phyloP scores from a whole-genome alignment of 768 basidiomycete genomes.

The Kwoniella mangroviensis region DNA sequence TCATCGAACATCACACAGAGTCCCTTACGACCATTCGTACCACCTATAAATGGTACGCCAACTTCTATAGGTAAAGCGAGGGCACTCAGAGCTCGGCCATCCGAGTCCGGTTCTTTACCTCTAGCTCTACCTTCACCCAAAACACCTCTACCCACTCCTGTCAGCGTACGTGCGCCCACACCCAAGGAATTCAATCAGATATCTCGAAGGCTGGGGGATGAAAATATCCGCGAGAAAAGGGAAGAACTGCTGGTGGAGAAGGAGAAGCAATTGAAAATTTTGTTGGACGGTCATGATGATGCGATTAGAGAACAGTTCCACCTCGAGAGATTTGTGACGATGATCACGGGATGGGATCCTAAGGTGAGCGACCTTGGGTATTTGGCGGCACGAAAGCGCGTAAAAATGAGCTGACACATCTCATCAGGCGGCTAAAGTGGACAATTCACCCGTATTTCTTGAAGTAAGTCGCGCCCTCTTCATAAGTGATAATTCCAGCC shows the following conservation, averaged over 20 bases:
- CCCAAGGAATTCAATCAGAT: conserved; percentile 35
- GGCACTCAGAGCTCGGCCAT: conserved; percentile 43
- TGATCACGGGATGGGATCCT: conserved; percentile 75
- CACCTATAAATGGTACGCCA: neutral
- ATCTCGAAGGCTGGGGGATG: conserved; percentile 27
- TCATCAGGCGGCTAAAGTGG: conserved; percentile 68
- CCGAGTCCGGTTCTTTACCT: conserved; percentile 21
- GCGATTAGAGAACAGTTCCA: conserved; percentile 83
- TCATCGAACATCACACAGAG: neutral
- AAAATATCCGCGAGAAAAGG: conserved; percentile 30
- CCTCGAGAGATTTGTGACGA: conserved; percentile 75
- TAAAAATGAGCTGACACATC: too few species aligned
- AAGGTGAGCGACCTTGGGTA: too few species aligned
- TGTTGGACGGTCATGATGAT: conserved; percentile 57
- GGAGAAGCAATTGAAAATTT: conserved; percentile 66
- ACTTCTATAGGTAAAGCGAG: conserved; percentile 8
- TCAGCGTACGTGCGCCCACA: conserved; percentile 22
- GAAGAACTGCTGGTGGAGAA: conserved; percentile 65
- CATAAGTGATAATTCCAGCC: neutral
- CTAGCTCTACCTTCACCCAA: neutral
- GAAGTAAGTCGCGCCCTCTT: conserved; percentile 63
- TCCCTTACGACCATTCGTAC: neutral
- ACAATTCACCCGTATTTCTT: conserved; percentile 73
- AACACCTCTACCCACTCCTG: neutral
- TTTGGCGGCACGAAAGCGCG: too few species aligned